phyloP scores from a whole-genome alignment of 441 rosid species.

The Viola pubescens region DNA sequence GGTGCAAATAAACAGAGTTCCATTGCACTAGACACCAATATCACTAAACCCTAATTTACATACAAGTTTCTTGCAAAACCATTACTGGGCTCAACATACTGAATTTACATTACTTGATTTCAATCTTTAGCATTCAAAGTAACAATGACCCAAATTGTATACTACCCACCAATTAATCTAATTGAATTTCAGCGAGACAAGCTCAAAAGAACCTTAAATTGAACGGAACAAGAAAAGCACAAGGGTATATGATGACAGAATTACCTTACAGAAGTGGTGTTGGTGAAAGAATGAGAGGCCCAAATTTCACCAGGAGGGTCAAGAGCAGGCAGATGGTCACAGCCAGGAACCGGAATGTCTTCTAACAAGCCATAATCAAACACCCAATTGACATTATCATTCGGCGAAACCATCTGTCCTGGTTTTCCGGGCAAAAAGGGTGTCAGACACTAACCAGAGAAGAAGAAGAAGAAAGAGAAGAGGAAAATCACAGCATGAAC shows the following conservation, averaged over 20 bases:
- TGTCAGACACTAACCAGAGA: neutral
- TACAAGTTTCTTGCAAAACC: too few relatives aligned
- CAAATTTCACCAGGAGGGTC: slow-evolving; percentile 27
- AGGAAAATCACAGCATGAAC: neutral
- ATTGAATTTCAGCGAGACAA: too few relatives aligned
- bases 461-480: neutral
- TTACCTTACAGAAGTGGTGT: slow-evolving; percentile 31
- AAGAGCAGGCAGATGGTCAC: slow-evolving; percentile 29
- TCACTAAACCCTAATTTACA: neutral
- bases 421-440: neutral
- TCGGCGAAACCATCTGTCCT: slow-evolving; percentile 25
- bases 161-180: too few relatives aligned
- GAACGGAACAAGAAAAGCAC: neutral
- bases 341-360: slow-evolving; percentile 37
- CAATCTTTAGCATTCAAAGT: too few relatives aligned
- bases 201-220: neutral
- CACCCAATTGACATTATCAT: slow-evolving; percentile 35
- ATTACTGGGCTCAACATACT: too few relatives aligned
- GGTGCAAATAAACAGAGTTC: neutral
- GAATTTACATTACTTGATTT: too few relatives aligned
- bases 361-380: slow-evolving; percentile 38
- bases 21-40: neutral
- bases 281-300: slow-evolving; percentile 27
- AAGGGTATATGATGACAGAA: neutral
- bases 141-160: too few relatives aligned